Evolutionary conservation across 1,139 yeast genomes (phyloP).

Genomic region (Pichia sp.): DNA sequence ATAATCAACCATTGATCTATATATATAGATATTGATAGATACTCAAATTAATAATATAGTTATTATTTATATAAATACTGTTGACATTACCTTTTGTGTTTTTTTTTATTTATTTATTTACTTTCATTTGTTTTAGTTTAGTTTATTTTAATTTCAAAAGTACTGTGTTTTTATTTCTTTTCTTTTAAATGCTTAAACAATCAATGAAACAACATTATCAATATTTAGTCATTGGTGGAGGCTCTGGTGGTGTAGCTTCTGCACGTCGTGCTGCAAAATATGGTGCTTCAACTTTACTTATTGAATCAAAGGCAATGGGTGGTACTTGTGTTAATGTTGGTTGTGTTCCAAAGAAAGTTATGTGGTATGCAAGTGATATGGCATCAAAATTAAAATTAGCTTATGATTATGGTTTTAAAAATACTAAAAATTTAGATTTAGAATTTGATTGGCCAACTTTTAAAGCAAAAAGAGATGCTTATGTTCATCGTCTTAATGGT

Average conservation of each 20-base stretch:
- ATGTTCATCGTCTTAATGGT: conserved; percentile 79
- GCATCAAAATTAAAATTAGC: conserved; percentile 73
- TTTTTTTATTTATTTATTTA: too few relatives aligned
- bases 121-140: too few relatives aligned
- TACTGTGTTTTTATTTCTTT: not conserved
- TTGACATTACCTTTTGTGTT: too few relatives aligned
- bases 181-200: conserved; percentile 21
- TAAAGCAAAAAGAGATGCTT: conserved; percentile 87
- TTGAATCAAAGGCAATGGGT: conserved; percentile 80
- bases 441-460: conserved; percentile 74
- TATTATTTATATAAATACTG: too few relatives aligned
- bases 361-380: conserved; percentile 95
- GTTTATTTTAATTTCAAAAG: too few relatives aligned
- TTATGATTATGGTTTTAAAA: conserved; percentile 71
- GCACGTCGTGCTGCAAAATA: conserved; percentile 93
- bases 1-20: too few relatives aligned
- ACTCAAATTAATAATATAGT: too few relatives aligned
- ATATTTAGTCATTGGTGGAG: conserved; percentile 95
- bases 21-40: too few relatives aligned
- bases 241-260: conserved; percentile 98
- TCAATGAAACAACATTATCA: conserved; percentile 54
- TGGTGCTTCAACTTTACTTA: conserved; percentile 79
- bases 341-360: conserved; percentile 96
- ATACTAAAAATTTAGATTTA: conserved; percentile 21
- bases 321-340: conserved; percentile 99